Base-by-base conservation (phyloP, 257 asterid genomes). In the Echites panduratus region DNA sequence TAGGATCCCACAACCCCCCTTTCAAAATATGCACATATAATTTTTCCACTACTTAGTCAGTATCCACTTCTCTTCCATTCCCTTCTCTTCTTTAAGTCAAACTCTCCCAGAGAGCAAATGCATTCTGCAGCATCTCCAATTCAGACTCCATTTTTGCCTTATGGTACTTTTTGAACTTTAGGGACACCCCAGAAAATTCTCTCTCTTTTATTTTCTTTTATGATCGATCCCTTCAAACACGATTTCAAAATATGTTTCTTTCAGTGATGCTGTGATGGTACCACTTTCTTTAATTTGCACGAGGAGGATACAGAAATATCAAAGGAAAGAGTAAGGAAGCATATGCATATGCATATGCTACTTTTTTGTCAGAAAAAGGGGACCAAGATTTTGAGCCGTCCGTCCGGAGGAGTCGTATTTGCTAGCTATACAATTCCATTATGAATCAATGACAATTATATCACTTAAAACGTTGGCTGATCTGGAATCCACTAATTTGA, bases 401-500 rank as follows among this genome's bases (percentile, higher is more conserved):
- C 38, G 38, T 32, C 38, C 38, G 38, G 38, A 32, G 38, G 38
- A 32, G 38, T 32, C 38, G 3, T 32, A 32, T 32, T 32, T 32
- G 2, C 3, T 32, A 1, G 38, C 38, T 3, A 32, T 32, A 32
- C 38, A 1, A 32, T 32, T 32, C 38, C 38, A 32, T 32, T 14
- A 62, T 63, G 13, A 32, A 35, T 7, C 4, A 4, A 41, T 63
- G 75, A 71, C 20, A 50, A 40, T 40, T 54, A 24, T n/a, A 32
- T 32, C 38, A 32, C 38, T 32, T 32, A 32, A 71, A 22, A 26
- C 27, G 56, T 10, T 4, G 5, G n/a, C 19, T 32, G 56, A 40
- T 59, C 65, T 71, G 75, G 67, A 57, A 71, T 43, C 68, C 75
- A 71, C 22, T 57, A 2, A 43, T 71, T 71, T 40, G 24, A 71